Base-by-base conservation (phyloP, 257 asterid species). In the Capsicum pubescens region DNA sequence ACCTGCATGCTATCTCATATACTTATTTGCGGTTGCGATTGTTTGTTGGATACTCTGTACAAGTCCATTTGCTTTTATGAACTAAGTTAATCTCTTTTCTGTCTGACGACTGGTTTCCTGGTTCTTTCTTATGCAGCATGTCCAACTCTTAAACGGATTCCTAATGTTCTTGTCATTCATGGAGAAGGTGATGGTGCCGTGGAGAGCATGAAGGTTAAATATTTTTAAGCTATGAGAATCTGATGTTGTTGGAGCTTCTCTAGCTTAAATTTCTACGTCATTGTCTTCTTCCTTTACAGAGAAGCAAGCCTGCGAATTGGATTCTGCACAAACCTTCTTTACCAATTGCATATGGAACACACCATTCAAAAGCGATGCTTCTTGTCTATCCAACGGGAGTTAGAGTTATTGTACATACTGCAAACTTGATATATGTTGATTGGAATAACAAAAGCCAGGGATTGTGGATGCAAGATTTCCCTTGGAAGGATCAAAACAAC, bases 401-500 rank as follows among this genome's bases (percentile, higher is more conserved):
- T 55, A 93, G 99, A 80, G 92, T 96, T 82, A 86, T 96, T 80
- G 94, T 96, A 36, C 99, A 94, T 82, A 94, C 99, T 2, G 98
- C 99, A 84, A 96, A 96, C 87, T 88, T 96, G 91, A 96, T 96
- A 87, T 84, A 90, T 80, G 95, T 94, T 81, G 99, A 96, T 84
- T 96, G 99, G 98, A 94, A 96, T 86, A 96, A 96, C 93, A 96
- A 96, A 92, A 91, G 93, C 86, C 99, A 96, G 87, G 98, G 97
- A 80, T 87, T 94, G 88, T 96, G 99, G 99, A 93, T 96, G 99
- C 99, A 96, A 92, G 98, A 96, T 92, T 96, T 96, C 87, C 99
- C 99, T 11, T 96, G 98, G 98, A 96, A 96, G 91, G 97, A 93
- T 86, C 89, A 84, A 81, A 92, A 85, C 16, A 92, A 85, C 16